A percentile compares a stretch with the other conserved stretches of the same genome.
Evolutionary conservation across 192 early-diverging fungal species (phyloP).

Genomic region (Chytriomyces hyalinus): DNA sequence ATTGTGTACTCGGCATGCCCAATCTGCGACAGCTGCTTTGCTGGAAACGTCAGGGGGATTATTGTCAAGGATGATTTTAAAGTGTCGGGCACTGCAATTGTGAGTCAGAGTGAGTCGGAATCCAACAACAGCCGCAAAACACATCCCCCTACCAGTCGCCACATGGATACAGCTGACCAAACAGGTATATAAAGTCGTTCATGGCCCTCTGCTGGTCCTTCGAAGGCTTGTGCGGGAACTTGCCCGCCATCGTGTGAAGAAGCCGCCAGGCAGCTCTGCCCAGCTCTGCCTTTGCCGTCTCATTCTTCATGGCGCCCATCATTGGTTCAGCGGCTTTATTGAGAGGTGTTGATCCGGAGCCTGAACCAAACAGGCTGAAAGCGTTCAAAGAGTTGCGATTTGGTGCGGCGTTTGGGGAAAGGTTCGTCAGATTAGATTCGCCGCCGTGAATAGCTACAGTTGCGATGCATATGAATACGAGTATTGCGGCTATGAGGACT

Average conservation of each 20-base stretch:
- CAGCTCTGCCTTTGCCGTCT: slow-evolving; percentile 81
- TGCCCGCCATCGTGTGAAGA: slow-evolving; percentile 88
- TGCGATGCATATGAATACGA: background rate
- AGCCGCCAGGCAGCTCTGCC: slow-evolving; percentile 90
- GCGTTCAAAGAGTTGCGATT: background rate
- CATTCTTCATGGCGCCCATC: slow-evolving; percentile 75
- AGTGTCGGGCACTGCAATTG: slow-evolving; percentile 76
- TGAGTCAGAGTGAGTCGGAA: background rate
- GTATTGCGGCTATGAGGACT: background rate
- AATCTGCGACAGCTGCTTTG: slow-evolving; percentile 77
- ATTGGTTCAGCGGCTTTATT: slow-evolving; percentile 54
- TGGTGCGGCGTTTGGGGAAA: background rate
- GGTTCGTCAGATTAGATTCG: slow-evolving; percentile 13
- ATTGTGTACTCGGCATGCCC: slow-evolving; percentile 88
- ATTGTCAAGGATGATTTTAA: slow-evolving; percentile 74
- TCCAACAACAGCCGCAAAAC: no score
- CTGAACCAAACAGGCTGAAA: background rate
- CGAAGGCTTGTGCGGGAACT: slow-evolving; percentile 84
- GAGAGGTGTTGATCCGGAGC: background rate
- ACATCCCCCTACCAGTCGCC: slow-evolving; percentile 74
- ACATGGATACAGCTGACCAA: slow-evolving; percentile 91
- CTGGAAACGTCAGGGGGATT: slow-evolving; percentile 82
- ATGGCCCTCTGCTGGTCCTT: slow-evolving; percentile 76
- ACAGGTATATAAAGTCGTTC: slow-evolving; percentile 78
- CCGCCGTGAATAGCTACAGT: background rate